Percentiles rank a stretch among this genome's conserved stretches.
Evolutionary conservation across 1,284 basidiomycete species (phyloP).

Genomic region (Trichosporon sp.): DNA sequence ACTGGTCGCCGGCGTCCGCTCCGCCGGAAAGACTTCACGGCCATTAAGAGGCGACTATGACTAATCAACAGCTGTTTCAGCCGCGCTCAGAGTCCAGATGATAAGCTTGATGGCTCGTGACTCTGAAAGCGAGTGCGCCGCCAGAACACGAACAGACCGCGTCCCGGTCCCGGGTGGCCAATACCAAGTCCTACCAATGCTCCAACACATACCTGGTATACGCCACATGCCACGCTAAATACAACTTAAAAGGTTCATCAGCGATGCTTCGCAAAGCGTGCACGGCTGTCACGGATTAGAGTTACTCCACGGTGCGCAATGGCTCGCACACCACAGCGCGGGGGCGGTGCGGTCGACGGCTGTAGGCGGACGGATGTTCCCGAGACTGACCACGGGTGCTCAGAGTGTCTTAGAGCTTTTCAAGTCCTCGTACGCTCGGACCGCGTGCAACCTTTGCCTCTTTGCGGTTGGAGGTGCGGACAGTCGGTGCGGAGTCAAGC

Average conservation of each 20-base stretch:
- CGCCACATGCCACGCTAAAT: neutral
- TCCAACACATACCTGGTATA: neutral
- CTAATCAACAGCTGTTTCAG: neutral
- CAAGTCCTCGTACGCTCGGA: neutral
- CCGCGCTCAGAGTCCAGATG: neutral
- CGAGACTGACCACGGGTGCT: neutral
- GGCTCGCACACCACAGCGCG: neutral
- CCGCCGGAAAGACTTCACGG: neutral
- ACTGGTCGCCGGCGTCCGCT: neutral
- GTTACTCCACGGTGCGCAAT: neutral
- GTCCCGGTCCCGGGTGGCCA: neutral
- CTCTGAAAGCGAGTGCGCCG: neutral
- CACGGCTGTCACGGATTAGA: neutral
- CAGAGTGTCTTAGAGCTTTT: neutral
- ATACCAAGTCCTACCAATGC: neutral
- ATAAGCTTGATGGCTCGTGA: neutral
- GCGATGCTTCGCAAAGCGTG: neutral
- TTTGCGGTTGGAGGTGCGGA: neutral
- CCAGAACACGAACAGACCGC: neutral
- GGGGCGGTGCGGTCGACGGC: too few relatives aligned
- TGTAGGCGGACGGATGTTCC: neutral
- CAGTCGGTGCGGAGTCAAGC: neutral
- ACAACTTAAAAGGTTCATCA: neutral
- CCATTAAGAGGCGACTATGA: neutral
- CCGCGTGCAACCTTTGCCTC: neutral